Conservation (phyloP, 148 eudicot species). For the Agrostemma githago region DNA sequence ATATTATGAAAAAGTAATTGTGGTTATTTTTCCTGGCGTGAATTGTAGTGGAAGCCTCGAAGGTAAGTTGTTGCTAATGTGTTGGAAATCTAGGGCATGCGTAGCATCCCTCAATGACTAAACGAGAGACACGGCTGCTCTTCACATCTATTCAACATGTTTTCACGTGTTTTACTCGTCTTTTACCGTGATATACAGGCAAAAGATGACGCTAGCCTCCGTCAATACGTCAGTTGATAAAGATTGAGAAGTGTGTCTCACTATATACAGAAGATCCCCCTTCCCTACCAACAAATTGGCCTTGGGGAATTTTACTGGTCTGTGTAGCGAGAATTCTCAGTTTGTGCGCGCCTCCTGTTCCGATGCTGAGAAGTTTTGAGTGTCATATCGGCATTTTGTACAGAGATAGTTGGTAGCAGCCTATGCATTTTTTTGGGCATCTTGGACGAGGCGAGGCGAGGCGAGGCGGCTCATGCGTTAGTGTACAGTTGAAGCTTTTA, state of each 20-base stretch:
- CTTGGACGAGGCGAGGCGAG: constrained; percentile 5
- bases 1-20: no score
- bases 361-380: constrained; percentile 3
- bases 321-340: neutral
- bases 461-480: constrained; percentile 11
- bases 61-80: neutral
- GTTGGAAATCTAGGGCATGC: neutral
- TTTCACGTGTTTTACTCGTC: neutral
- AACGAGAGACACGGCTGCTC: neutral
- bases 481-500: constrained; percentile 28
- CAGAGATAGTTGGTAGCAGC: constrained; percentile 18
- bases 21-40: neutral
- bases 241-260: neutral
- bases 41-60: neutral
- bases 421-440: constrained; percentile 14
- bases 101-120: neutral
- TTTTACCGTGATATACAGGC: constrained; percentile 7
- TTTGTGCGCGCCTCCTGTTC: neutral
- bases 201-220: neutral
- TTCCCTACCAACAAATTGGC: neutral
- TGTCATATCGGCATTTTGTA: constrained; percentile 19
- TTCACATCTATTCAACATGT: neutral
- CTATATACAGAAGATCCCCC: neutral
- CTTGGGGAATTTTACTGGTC: constrained; percentile 3
- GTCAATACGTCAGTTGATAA: neutral